Evolutionary conservation across 495 filamentous ascomycete genomes (phyloP).

Genomic region (Hypomontagnella submonticulosa): DNA sequence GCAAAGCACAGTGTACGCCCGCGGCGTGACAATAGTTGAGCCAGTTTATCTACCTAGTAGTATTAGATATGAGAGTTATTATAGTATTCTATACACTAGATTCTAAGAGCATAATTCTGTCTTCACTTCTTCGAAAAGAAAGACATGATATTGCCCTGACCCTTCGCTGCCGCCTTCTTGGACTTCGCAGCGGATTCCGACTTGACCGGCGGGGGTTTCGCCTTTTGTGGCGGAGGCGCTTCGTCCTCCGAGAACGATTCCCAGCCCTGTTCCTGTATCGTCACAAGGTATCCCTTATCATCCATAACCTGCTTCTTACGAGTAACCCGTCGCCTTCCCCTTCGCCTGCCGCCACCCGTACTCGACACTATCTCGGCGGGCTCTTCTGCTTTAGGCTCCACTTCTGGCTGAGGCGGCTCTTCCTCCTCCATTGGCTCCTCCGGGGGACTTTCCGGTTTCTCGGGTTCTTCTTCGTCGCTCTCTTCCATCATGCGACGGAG

Average conservation of each 20-base stretch:
- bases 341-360: slow-evolving; percentile 72
- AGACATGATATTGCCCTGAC: slow-evolving; percentile 90
- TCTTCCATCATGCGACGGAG: slow-evolving; percentile 90
- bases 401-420: slow-evolving; percentile 50
- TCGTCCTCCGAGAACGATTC: slow-evolving; percentile 97
- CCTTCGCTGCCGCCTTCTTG: slow-evolving; percentile 70
- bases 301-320: slow-evolving; percentile 92
- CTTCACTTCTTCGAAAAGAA: slow-evolving; percentile 87
- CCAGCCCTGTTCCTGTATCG: slow-evolving; percentile 87
- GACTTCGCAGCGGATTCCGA: slow-evolving; percentile 50
- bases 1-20: too few species aligned
- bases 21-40: too few species aligned
- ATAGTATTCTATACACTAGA: not conserved
- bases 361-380: slow-evolving; percentile 65
- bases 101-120: not conserved
- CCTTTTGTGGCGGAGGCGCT: slow-evolving; percentile 68
- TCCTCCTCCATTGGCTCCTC: slow-evolving; percentile 51
- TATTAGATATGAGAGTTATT: not conserved
- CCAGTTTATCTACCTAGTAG: too few species aligned
- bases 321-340: slow-evolving; percentile 84
- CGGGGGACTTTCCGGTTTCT: slow-evolving; percentile 37
- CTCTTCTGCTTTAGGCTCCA: slow-evolving; percentile 57
- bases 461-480: slow-evolving; percentile 65
- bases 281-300: slow-evolving; percentile 94
- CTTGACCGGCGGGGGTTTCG: slow-evolving; percentile 43